A percentile compares a stretch with the other conserved stretches of the same genome.
These are phyloP conservation scores for Tremella yokohamensis DNA, from an alignment of 768 basidiomycete genomes.

Conservation along the genomic window DNA sequence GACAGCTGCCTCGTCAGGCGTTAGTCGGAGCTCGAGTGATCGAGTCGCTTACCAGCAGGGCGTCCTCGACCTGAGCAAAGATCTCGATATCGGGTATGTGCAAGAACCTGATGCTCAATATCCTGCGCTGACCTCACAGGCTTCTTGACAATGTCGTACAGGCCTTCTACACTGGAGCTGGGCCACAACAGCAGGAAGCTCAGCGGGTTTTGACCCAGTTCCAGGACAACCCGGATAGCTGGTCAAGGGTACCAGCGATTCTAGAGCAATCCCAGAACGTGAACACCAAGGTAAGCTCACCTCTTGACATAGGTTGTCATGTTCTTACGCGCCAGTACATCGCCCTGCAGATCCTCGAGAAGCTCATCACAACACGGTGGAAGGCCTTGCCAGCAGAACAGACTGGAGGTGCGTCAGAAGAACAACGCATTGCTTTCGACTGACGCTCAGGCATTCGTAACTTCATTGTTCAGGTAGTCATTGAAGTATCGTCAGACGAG, in stretches of 20 bases:
- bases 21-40: too few relatives aligned
- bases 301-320: not conserved
- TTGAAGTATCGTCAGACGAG: slow-evolving; percentile 91
- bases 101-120: not conserved
- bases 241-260: slow-evolving; percentile 94
- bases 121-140: slow-evolving; percentile 16
- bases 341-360: slow-evolving; percentile 93
- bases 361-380: slow-evolving; percentile 90
- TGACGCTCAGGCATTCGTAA: slow-evolving; percentile 73
- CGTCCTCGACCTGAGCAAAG: slow-evolving; percentile 86
- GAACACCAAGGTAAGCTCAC: slow-evolving; percentile 62
- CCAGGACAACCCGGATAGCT: slow-evolving; percentile 91
- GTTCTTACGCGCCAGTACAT: slow-evolving; percentile 66
- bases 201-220: slow-evolving; percentile 92
- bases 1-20: slow-evolving; percentile 8
- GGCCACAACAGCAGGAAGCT: slow-evolving; percentile 87
- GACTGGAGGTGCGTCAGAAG: slow-evolving; percentile 64
- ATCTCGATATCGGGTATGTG: slow-evolving; percentile 72
- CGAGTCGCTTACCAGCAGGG: slow-evolving; percentile 55
- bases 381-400: slow-evolving; percentile 92
- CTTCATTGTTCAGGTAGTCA: slow-evolving; percentile 88
- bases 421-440: not conserved
- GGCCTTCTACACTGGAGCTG: slow-evolving; percentile 80
- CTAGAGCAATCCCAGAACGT: slow-evolving; percentile 77
- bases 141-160: slow-evolving; percentile 91